Conservation (phyloP, 2,329 filamentous ascomycete genomes). For the Fusarium sacchari region DNA sequence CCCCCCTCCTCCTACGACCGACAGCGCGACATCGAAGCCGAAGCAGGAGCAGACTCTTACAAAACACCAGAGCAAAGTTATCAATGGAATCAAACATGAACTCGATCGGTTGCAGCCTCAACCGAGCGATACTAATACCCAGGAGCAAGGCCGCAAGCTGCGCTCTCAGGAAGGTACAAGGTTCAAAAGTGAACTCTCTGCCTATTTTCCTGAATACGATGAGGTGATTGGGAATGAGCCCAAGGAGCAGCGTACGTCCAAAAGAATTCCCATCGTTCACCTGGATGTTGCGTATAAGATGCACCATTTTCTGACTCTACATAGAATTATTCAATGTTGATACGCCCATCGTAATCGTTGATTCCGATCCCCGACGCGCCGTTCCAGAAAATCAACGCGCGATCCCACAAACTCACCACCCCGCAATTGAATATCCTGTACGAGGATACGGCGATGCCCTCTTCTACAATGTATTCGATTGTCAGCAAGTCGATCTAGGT, state of each 20-base stretch:
- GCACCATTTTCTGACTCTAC: slow-evolving; percentile 25
- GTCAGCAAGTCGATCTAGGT: slow-evolving; percentile 65
- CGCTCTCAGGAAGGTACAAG: slow-evolving; percentile 86
- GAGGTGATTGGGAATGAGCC: slow-evolving; percentile 89
- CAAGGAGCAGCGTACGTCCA: slow-evolving; percentile 76
- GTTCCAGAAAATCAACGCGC: slow-evolving; percentile 42
- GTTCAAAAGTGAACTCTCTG: slow-evolving; percentile 89
- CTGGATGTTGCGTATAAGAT: background rate
- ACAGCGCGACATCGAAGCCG: slow-evolving; percentile 22
- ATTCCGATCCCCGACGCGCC: slow-evolving; percentile 56
- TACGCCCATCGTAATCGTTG: slow-evolving; percentile 77
- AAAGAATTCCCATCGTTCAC: slow-evolving; percentile 34
- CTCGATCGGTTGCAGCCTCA: slow-evolving; percentile 65
- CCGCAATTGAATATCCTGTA: slow-evolving; percentile 51
- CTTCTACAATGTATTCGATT: slow-evolving; percentile 66
- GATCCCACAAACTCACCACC: slow-evolving; percentile 44
- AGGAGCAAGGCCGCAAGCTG: slow-evolving; percentile 77
- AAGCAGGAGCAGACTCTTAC: slow-evolving; percentile 50
- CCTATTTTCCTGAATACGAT: slow-evolving; percentile 94
- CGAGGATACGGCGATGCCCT: slow-evolving; percentile 66
- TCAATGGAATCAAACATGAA: slow-evolving; percentile 71
- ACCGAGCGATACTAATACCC: slow-evolving; percentile 55
- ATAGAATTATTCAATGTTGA: slow-evolving; percentile 78
- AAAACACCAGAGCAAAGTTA: slow-evolving; percentile 67
- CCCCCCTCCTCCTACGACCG: slow-evolving; percentile 25